Evolutionary conservation across 2,329 filamentous ascomycete genomes (phyloP), one percentile per base, ranked within the genome.

Genomic region (Curvularia sp.): DNA sequence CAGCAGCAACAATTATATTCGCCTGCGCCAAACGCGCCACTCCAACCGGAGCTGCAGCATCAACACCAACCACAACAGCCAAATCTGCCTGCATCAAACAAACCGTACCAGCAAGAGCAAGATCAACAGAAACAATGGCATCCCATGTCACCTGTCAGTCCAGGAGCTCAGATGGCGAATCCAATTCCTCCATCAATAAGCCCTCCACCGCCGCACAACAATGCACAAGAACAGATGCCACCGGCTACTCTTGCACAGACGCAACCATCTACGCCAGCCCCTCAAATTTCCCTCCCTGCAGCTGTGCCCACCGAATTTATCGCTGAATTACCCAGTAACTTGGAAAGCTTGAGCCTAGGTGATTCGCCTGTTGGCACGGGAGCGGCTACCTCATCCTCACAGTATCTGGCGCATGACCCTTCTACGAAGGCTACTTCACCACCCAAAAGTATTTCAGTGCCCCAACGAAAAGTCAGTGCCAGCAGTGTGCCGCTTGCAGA

Each of bases 311-410:
- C 65, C 3, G 69, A 71, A 15, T 77, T 75, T 49, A 65, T 76
- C 28, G 75, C 73, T 5, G 75, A 77, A 50, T 55, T 77, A 20
- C 74, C 75, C 5, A 73, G 68, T 35, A 71, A 75, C 43, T 20
- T 75, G 52, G 71, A 68, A 20, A 70, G 62, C 13, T 44, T 74
- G 41, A 71, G 46, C 24, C 38, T 74, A 7, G 39, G 20, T 28
- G 65, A 71, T 46, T 18, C 67, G 3, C 47, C 66, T 44, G 13
- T 44, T 28, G 12, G 24, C 24, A 28, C 24, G 8, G 24, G 24
- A 28, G 24, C 24, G 6, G 24, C 13, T 7, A 31, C 48, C 22
- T 62, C 61, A 28, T 31, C 48, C 22, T 18, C 42, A 44, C 13
- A 44, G 13, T n/a, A 28, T 44, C 42, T 9, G 24, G 13, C 4